These are phyloP conservation scores for Teunomyces pallodes DNA, from an alignment of 805 yeast species.

Conservation along the genomic window DNA sequence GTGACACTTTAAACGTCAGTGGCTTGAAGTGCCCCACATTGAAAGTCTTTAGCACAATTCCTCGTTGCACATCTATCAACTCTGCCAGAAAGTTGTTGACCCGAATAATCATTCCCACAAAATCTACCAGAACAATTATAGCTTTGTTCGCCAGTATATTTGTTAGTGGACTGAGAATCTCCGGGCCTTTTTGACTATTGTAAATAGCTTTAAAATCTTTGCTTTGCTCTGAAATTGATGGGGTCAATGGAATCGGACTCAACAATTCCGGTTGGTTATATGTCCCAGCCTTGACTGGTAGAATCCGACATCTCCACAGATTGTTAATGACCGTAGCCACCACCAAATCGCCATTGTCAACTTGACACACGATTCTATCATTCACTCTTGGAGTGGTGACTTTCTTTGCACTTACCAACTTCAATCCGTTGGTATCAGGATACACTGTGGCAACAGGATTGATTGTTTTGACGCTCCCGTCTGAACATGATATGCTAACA, in stretches of 20 bases:
- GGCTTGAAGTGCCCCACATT: conserved; percentile 61
- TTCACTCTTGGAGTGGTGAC: conserved; percentile 70
- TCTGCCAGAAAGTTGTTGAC: conserved; percentile 59
- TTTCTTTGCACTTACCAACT: conserved; percentile 51
- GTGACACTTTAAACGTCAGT: conserved; percentile 64
- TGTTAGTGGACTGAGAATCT: conserved; percentile 4
- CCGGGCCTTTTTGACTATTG: neutral
- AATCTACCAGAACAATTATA: conserved; percentile 56
- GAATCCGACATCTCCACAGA: conserved; percentile 58
- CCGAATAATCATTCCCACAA: conserved; percentile 71
- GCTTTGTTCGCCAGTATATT: conserved; percentile 25
- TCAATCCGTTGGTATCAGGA: conserved; percentile 8
- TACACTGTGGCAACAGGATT: conserved; percentile 24
- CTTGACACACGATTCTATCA: conserved; percentile 62
- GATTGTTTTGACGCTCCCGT: conserved; percentile 39
- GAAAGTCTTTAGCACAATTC: conserved; percentile 62
- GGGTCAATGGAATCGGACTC: conserved; percentile 9
- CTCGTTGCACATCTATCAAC: conserved; percentile 74
- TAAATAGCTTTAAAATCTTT: neutral
- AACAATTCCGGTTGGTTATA: conserved; percentile 34
- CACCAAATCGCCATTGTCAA: conserved; percentile 48
- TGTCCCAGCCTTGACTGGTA: conserved; percentile 45
- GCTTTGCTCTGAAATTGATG: neutral
- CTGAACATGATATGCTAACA: conserved; percentile 47
- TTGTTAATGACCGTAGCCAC: conserved; percentile 66